A percentile compares a stretch with the other conserved stretches of the same genome.
phyloP scores from a whole-genome alignment of 2,329 filamentous ascomycete species.

The Trichoderma atroviride region DNA sequence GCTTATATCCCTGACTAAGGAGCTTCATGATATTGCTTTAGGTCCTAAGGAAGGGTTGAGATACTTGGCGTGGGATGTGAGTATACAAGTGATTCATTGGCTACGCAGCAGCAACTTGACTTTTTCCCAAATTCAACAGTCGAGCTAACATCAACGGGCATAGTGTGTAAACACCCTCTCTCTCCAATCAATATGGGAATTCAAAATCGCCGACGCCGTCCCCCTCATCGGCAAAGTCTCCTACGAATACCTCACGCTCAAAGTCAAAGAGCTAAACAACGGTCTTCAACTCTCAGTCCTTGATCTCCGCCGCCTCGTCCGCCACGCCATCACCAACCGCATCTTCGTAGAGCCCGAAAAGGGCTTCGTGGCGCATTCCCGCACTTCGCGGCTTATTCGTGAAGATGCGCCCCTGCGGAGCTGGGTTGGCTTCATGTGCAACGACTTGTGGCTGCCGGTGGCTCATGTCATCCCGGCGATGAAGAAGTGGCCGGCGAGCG shows the following conservation, averaged over 20 bases:
- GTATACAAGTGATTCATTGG: not conserved
- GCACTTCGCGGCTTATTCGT: slow-evolving; percentile 36
- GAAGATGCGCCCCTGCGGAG: slow-evolving; percentile 34
- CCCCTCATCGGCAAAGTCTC: slow-evolving; percentile 34
- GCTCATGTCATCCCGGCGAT: slow-evolving; percentile 39
- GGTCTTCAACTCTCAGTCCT: slow-evolving; percentile 41
- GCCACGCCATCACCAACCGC: slow-evolving; percentile 43
- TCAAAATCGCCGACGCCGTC: slow-evolving; percentile 36
- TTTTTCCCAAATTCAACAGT: not conserved
- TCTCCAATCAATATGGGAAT: slow-evolving; percentile 37
- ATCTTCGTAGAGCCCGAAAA: slow-evolving; percentile 44
- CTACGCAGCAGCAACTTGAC: not conserved
- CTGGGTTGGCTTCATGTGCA: slow-evolving; percentile 38
- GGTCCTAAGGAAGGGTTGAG: slow-evolving; percentile 34
- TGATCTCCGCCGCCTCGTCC: slow-evolving; percentile 41
- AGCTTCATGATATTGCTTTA: slow-evolving; percentile 35
- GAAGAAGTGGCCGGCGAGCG: slow-evolving; percentile 40
- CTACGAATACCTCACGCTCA: slow-evolving; percentile 33
- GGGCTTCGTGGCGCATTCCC: slow-evolving; percentile 45
- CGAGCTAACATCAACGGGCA: not conserved
- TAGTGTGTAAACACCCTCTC: slow-evolving; percentile 34
- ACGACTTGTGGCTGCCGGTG: slow-evolving; percentile 37
- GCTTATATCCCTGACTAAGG: slow-evolving; percentile 34
- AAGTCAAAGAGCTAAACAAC: slow-evolving; percentile 41
- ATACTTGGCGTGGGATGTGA: slow-evolving; percentile 36